Evolutionary conservation across 2,329 filamentous ascomycete genomes (phyloP), one percentile per base, ranked within the genome.

Genomic region (Aspergillus sergii): DNA sequence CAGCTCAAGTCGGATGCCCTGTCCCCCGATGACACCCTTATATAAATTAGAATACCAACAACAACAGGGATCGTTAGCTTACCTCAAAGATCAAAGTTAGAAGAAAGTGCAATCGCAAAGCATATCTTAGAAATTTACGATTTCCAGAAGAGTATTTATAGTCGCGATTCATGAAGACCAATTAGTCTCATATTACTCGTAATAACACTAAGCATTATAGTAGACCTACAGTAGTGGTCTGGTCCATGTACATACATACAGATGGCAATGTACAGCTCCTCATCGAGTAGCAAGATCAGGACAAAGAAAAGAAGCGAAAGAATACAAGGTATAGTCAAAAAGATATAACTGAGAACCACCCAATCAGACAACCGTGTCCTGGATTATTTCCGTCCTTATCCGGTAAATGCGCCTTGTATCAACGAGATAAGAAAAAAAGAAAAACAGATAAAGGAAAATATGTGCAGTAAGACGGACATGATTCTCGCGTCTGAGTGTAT

Each of bases 281-380:
- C n/a, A 23, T 58, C 23, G 56, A 58, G 39, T 30, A 50, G 41
- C 30, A 30, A 45, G 23, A 48, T 48, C 45, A 48, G 59, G 34
- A n/a, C 41, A 19, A 50, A 30, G 23, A 57, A 51, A 43, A 59
- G 30, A 59, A 54, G 43, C 6, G 11, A 59, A 41, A 54, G 16
- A 45, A 43, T 28, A 51, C 32, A 36, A 39, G 30, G 51, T 54
- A 36, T 54, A 54, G 11, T 21, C 12, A 26, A 39, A 26, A 39
- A 55, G 21, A 16, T 39, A 55, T 16, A 32, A 51, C 28, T 19
- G 10, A 30, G n/a, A 39, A 39, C 51, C 51, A 39, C 51, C 51
- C 32, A 19, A 26, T 32, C 7, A 39, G 5, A 39, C 0, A 55
- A 19, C 51, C 51, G 32, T 54, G 28, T 21, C 34, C 51, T 11